Evolutionary conservation across 2,329 filamentous ascomycete species (phyloP), one percentile per base, ranked within the genome.

Genomic region (Xylaria sp.): DNA sequence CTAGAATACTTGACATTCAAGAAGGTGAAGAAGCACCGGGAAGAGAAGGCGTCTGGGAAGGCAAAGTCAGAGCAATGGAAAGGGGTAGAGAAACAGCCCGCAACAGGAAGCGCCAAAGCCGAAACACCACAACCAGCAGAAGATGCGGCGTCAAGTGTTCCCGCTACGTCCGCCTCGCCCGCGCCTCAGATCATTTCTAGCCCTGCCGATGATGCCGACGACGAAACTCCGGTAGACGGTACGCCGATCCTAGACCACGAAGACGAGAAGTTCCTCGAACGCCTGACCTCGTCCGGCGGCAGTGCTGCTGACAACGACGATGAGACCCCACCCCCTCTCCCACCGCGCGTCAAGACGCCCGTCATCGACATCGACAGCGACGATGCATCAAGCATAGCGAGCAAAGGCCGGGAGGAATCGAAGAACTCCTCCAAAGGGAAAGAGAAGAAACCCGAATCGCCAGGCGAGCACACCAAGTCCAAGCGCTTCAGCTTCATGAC

Each of bases 1-100:
- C 76, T 91, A 69, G 88, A 91, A 78, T 90, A 88, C 78, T 86
- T 91, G 72, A 81, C 83, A 42, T 87, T 85, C 81, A 90, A 87
- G 77, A 91, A 90, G 78, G 81, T 84, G 75, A 90, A 90, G 81
- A 88, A 90, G 79, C 80, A 86, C 76, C 84, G 82, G 73, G 84
- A 81, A 1, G 83, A 88, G 67, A 86, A 88, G 73, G 79, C 75
- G 5, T 76, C 51, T 2, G 60, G 37, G 37, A 70, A 78, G 48
- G 76, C 77, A 64, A 70, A 76, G 60, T 64, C 60, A 37, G 71
- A 76, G 27, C 69, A 75, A 18, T 70, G 71, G 32, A 70, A 72
- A 16, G 76, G 77, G 35, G 76, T 78, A 65, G 72, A 72, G 40
- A 71, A 72, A 18, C 68, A 69, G 6, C 65, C 79, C 18, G 78